Evolutionary conservation across 2,329 filamentous ascomycete species (phyloP), one percentile per base, ranked within the genome.

Genomic region (Sarocladiaceae sp.): DNA sequence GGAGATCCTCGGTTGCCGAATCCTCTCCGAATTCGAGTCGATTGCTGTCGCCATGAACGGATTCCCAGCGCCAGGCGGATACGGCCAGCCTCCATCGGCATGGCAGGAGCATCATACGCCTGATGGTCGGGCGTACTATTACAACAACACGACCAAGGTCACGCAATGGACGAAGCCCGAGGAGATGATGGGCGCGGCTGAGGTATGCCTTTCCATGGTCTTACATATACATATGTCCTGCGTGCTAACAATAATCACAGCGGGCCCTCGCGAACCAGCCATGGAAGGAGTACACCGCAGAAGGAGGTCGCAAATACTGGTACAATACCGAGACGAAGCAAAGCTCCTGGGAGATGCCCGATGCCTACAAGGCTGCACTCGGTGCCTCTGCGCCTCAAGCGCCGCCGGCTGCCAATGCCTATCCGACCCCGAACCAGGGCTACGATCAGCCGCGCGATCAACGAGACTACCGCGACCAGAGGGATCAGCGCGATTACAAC

Each of bases 111-210:
- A 89, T 60, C 86, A 84, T 60, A 89, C 87, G 59, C 74, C 84
- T 2, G 91, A 96, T 64, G 93, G 92, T 58, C 84, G 89, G 59
- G 78, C 84, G 44, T 99, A 99, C 70, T 99, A 95, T 69, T 96
- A 92, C 76, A 96, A 99, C 67, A 73, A 84, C 12, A 72, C 83
- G 55, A 96, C 91, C 15, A 95, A 95, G 66, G 82, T 80, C 57
- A 97, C 94, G 28, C 87, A 92, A 80, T 99, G 94, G 94, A 86
- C 84, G 36, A 97, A 97, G 73, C 95, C 94, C 3, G 82, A 88
- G 64, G 94, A 96, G 42, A 76, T 96, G 70, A 92, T 96, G 88
- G 86, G 82, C 20, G 80, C 83, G 6, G 83, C 85, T 50, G 91
- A 96, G 83, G 90, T 92, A 71, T 57, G 71, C 59, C 15, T 44